A percentile compares a stretch with the other conserved stretches of the same genome.
Evolutionary conservation across 352 stramenopile species (phyloP).

Genomic region (Aphanomyces stellatus): DNA sequence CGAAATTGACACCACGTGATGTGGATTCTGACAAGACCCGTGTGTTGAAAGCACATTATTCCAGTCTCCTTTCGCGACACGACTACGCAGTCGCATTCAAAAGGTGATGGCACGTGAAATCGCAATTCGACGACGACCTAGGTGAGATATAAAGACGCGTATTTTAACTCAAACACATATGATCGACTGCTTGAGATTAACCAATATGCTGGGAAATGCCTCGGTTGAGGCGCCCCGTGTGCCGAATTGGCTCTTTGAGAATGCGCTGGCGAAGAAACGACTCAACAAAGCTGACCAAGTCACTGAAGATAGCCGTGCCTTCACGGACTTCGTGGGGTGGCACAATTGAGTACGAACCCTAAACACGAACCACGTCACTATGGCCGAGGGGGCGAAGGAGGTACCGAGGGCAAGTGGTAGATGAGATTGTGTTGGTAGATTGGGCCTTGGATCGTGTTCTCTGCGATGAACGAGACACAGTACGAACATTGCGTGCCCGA

Average conservation of each 20-base stretch:
- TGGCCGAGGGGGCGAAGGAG: not conserved
- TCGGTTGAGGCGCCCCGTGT: slow-evolving; percentile 12
- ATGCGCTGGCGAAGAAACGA: slow-evolving; percentile 61
- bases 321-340: slow-evolving; percentile 40
- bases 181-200: not conserved
- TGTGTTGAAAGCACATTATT: no score
- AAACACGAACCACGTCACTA: not conserved
- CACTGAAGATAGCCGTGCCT: slow-evolving; percentile 41
- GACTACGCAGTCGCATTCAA: no score
- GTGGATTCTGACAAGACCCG: no score
- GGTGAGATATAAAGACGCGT: no score
- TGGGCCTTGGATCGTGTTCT: slow-evolving; percentile 1
- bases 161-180: not conserved
- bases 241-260: slow-evolving; percentile 37
- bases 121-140: no score
- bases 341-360: slow-evolving; percentile 52
- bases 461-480: slow-evolving; percentile 56
- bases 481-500: slow-evolving; percentile 45
- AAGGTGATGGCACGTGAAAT: no score
- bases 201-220: slow-evolving; percentile 8
- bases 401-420: slow-evolving; percentile 39
- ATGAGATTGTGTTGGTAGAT: slow-evolving; percentile 62
- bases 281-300: slow-evolving; percentile 71
- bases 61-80: no score
- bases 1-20: no score